Percentiles rank a stretch among this genome's conserved stretches.
Conservation (phyloP, 2,329 filamentous ascomycete genomes). For the Xylariaceae sp. region DNA sequence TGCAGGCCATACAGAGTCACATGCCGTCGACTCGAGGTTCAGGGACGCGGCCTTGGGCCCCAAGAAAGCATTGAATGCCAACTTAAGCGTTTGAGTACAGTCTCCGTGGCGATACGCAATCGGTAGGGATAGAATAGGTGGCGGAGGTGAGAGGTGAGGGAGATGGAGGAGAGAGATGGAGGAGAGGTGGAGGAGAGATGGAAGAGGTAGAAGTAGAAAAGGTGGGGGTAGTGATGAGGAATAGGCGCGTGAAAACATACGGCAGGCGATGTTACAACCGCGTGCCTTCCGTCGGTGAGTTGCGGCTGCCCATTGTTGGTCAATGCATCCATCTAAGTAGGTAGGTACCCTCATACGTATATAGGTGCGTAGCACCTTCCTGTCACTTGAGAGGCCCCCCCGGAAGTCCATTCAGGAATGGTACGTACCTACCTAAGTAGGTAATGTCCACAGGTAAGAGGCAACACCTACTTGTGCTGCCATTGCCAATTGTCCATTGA, state of each 20-base stretch:
- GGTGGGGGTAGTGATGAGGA: neutral
- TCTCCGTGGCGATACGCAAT: conserved; percentile 8
- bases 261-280: neutral
- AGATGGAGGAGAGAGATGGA: neutral
- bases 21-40: conserved; percentile 11
- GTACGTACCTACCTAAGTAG: no score
- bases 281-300: no score
- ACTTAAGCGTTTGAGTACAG: conserved; percentile 8
- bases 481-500: no score
- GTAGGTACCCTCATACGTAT: no score
- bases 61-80: neutral
- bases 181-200: neutral
- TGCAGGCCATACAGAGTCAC: neutral
- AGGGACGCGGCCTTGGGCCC: conserved; percentile 10
- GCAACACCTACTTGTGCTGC: no score
- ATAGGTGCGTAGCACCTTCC: no score
- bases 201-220: neutral
- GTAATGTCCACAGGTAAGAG: no score
- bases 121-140: neutral
- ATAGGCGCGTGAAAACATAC: neutral
- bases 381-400: no score
- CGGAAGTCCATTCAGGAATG: no score
- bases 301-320: no score
- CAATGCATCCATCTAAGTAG: no score
- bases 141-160: neutral